These are phyloP conservation scores for Mrakia blollopis DNA, from an alignment of 768 basidiomycete species.

Conservation along the genomic window DNA sequence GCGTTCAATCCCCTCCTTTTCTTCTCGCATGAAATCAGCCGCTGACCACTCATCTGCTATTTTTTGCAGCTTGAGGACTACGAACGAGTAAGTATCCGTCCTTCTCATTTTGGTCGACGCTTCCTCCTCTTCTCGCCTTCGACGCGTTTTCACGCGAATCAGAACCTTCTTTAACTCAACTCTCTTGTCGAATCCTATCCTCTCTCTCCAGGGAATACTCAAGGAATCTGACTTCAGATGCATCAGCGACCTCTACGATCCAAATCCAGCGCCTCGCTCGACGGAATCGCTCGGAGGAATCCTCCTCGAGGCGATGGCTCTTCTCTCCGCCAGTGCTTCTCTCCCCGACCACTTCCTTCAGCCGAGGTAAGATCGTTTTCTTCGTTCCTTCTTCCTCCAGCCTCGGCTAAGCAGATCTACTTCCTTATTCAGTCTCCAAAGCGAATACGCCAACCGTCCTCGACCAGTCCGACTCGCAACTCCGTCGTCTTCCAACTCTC, in stretches of 20 bases:
- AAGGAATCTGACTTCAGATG: background rate
- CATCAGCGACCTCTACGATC: background rate
- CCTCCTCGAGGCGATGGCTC: background rate
- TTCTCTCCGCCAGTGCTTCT: background rate
- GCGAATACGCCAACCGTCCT: background rate
- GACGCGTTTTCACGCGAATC: background rate
- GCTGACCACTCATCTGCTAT: no score
- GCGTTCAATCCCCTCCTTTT: no score
- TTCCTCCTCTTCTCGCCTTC: background rate
- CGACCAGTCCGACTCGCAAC: background rate
- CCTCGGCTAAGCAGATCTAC: no score
- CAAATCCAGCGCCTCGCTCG: background rate
- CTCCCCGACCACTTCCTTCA: conserved; percentile 9
- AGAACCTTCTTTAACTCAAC: no score
- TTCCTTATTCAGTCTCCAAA: no score
- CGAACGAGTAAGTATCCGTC: background rate
- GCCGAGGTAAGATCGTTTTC: background rate
- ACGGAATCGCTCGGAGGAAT: background rate
- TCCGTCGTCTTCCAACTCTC: background rate
- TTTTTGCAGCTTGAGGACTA: background rate
- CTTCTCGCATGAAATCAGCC: no score
- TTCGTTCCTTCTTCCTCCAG: background rate
- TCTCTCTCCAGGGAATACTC: background rate
- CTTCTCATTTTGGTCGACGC: background rate
- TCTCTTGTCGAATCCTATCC: no score